Evolutionary conservation across 1,284 basidiomycete species (phyloP).

Genomic region (Malassezia obtusa): DNA sequence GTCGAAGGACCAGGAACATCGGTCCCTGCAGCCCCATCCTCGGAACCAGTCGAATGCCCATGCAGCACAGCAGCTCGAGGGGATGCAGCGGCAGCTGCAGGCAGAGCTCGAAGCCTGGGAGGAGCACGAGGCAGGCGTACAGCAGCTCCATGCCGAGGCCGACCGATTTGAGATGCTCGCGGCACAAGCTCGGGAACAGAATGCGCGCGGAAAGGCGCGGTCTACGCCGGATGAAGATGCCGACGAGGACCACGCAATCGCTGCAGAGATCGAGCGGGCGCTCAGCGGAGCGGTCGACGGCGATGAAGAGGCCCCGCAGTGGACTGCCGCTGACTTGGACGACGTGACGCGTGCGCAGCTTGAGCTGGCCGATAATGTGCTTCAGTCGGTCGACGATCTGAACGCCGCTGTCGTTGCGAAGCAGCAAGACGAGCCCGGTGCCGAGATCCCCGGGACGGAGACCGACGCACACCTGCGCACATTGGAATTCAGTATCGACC

Average conservation of each 20-base stretch:
- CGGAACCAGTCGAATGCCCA: slow-evolving; percentile 30
- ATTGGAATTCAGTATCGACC: slow-evolving; percentile 25
- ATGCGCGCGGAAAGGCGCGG: slow-evolving; percentile 17
- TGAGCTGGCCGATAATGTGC: slow-evolving; percentile 10
- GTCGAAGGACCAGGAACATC: slow-evolving; percentile 2
- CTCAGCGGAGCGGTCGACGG: background rate
- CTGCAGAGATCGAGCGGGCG: background rate
- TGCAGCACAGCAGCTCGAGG: slow-evolving; percentile 22
- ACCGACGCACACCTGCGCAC: slow-evolving; percentile 26
- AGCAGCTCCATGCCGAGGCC: slow-evolving; percentile 8
- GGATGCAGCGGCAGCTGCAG: slow-evolving; percentile 24
- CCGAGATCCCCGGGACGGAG: slow-evolving; percentile 23
- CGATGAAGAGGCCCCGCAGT: background rate
- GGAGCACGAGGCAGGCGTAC: slow-evolving; percentile 21
- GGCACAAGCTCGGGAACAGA: slow-evolving; percentile 20
- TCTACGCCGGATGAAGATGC: background rate
- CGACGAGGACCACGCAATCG: slow-evolving; percentile 5
- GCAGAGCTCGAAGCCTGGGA: slow-evolving; percentile 28
- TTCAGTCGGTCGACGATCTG: slow-evolving; percentile 17
- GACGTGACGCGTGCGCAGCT: slow-evolving; percentile 15
- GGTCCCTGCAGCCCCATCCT: slow-evolving; percentile 26
- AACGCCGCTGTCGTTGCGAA: slow-evolving; percentile 15
- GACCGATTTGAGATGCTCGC: slow-evolving; percentile 10
- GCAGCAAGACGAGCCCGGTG: background rate
- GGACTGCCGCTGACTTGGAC: background rate